Evolutionary conservation across 805 yeast species (phyloP).

Genomic region (Saccharomycopsis fibuligera): DNA sequence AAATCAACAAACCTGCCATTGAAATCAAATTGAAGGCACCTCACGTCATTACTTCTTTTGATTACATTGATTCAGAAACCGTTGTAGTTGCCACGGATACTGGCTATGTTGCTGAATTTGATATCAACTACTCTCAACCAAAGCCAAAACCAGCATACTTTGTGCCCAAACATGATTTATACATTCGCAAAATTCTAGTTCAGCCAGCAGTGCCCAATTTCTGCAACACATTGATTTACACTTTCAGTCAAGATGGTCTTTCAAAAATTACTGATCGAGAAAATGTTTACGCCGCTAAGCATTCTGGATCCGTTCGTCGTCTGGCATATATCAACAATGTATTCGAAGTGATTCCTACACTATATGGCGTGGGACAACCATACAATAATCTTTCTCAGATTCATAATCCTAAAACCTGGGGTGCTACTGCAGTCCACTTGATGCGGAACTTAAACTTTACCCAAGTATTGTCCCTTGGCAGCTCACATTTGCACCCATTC

Average conservation of each 20-base stretch:
- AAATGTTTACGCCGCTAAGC: slow-evolving; percentile 29
- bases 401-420: not conserved
- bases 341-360: not conserved
- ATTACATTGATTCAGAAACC: slow-evolving; percentile 36
- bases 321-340: too few species aligned
- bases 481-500: slow-evolving; percentile 13
- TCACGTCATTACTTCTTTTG: slow-evolving; percentile 38
- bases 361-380: not conserved
- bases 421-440: too few species aligned
- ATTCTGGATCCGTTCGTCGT: too few species aligned
- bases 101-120: slow-evolving; percentile 56
- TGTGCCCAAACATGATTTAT: slow-evolving; percentile 33
- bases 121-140: slow-evolving; percentile 24
- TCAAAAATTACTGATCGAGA: slow-evolving; percentile 31
- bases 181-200: slow-evolving; percentile 29
- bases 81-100: slow-evolving; percentile 52
- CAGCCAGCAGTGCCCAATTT: slow-evolving; percentile 31
- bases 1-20: not conserved
- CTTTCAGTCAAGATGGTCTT: slow-evolving; percentile 39
- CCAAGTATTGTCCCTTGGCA: not conserved
- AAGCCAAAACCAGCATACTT: slow-evolving; percentile 33
- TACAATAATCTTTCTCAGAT: not conserved
- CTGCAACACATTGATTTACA: slow-evolving; percentile 29
- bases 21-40: slow-evolving; percentile 5
- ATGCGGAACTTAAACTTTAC: not conserved